Evolutionary conservation across 2,329 filamentous ascomycete genomes (phyloP).

Genomic region (Aureobasidium melanogenum): DNA sequence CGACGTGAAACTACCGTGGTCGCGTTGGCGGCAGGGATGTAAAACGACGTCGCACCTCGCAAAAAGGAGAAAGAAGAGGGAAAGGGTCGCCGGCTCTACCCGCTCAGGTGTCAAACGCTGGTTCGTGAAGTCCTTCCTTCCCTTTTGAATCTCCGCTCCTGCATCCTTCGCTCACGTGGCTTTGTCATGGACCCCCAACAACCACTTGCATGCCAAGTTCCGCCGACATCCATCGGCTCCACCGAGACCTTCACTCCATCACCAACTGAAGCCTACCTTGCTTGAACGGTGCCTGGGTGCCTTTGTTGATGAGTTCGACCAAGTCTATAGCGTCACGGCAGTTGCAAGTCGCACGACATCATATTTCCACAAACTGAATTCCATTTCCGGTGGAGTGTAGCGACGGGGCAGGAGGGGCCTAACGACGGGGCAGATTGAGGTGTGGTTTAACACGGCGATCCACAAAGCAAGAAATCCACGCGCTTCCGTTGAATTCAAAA

Average conservation of each 20-base stretch:
- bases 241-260: background rate
- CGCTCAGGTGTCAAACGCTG: background rate
- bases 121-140: background rate
- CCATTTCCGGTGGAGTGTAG: background rate
- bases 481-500: background rate
- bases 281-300: background rate
- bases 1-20: background rate
- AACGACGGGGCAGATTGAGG: background rate
- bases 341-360: background rate
- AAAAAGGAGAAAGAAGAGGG: background rate
- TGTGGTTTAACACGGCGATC: background rate
- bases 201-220: background rate
- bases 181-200: background rate
- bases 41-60: background rate
- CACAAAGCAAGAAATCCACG: background rate
- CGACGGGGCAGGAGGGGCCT: background rate
- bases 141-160: background rate
- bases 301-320: background rate
- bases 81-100: background rate
- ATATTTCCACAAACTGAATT: background rate
- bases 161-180: background rate
- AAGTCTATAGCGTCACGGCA: background rate
- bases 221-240: background rate
- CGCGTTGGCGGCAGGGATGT: background rate
- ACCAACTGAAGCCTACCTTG: background rate